Evolutionary conservation across 1,284 basidiomycete genomes (phyloP), one percentile per base, ranked within the genome.

Genomic region (Ceratobasidium sp.): DNA sequence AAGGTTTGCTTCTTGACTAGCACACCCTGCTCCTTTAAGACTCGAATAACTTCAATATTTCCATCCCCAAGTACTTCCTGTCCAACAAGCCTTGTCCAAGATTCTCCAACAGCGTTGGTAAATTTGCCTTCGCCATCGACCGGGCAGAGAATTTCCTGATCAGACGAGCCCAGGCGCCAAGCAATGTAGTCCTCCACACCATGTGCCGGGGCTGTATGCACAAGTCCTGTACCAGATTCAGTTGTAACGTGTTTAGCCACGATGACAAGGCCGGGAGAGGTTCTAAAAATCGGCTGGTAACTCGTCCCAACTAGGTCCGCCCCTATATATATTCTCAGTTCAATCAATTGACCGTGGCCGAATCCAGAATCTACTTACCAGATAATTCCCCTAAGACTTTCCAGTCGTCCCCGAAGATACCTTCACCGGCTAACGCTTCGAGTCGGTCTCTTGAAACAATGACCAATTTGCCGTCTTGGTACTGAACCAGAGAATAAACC

Each of bases 161-260:
- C 75, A 24, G 46, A 51, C 78, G 77, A 41, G 69, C 86, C 81
- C 34, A 83, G 76, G 71, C 85, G 86, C 83, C 93, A 94, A 1
- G 88, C 86, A 27, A 87, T 85, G 80, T 98, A 98, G 81, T 99
- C 98, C 77, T 99, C 97, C 14, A 89, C 87, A 37, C 97, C 97
- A 78, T 99, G 98, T 0, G 95, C 96, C 5, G 97, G 96, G 0
- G 97, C 97, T 76, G 92, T 94, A 80, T 99, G 97, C 0, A 99
- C 98, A 0, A 98, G 87, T 43, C 97, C 97, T 0, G 97, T 98
- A n/a, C 98, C 97, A 13, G 95, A 93, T 22, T 91, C 87, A 0
- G 92, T 84, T 0, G 93, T 96, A 19, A 99, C 97, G 79, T 98
- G 93, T 22, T 79, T 76, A 0, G 86, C 84, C 13, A 81, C 72